phyloP scores from a whole-genome alignment of 345 rosid species.

The Abelmoschus esculentus region DNA sequence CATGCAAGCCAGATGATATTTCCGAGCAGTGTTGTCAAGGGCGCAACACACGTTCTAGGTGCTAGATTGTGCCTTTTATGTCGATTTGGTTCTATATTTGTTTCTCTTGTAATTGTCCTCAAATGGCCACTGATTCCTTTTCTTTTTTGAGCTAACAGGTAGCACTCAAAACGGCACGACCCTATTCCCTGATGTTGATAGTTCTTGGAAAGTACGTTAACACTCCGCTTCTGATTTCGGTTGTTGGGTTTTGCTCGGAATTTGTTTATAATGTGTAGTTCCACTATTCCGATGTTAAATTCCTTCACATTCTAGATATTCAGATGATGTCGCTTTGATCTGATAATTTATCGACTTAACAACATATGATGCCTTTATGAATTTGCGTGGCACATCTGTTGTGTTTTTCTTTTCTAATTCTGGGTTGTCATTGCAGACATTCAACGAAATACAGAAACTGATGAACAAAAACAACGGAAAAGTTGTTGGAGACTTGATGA shows the following conservation, averaged over 20 bases:
- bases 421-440: conserved; percentile 37
- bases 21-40: neutral
- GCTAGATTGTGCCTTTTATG: neutral
- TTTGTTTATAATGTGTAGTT: neutral
- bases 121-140: conserved; percentile 15
- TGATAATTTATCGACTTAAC: neutral
- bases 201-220: conserved; percentile 78
- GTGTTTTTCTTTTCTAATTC: conserved; percentile 20
- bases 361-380: neutral
- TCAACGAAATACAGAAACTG: conserved; percentile 72
- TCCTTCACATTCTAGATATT: neutral
- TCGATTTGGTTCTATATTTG: neutral
- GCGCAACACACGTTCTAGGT: too few relatives aligned
- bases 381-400: neutral
- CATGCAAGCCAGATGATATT: neutral
- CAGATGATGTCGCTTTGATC: neutral
- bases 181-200: conserved; percentile 78
- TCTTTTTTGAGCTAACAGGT: conserved; percentile 37
- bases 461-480: conserved; percentile 70
- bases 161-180: conserved; percentile 45
- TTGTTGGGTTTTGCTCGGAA: conserved; percentile 3
- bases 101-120: conserved; percentile 8
- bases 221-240: neutral
- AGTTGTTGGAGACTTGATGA: conserved; percentile 94
- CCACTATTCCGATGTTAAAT: neutral